These are phyloP conservation scores for Hysterium pulicare DNA, from an alignment of 2,329 filamentous ascomycete genomes.

Conservation along the genomic window DNA sequence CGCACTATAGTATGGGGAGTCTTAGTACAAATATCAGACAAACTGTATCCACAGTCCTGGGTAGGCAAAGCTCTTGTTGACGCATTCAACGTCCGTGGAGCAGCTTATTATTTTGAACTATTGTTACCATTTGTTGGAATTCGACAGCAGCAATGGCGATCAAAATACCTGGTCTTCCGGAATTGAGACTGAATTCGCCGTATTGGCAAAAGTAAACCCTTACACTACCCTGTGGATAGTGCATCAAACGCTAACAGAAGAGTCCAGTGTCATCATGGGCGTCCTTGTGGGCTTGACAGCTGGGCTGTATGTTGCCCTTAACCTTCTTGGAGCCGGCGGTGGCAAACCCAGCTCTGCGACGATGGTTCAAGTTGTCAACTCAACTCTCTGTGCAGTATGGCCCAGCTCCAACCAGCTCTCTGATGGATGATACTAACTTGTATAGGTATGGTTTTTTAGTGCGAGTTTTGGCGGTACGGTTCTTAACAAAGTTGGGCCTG, in stretches of 20 bases:
- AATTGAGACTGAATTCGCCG: conserved; percentile 1
- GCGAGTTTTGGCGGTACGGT: conserved; percentile 23
- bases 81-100: too few species aligned
- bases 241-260: background rate
- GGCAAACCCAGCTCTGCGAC: conserved; percentile 23
- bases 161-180: conserved; percentile 2
- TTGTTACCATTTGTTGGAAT: too few species aligned
- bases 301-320: conserved; percentile 18
- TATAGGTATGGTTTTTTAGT: conserved; percentile 17
- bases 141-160: background rate
- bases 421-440: background rate
- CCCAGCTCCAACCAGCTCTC: background rate
- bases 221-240: too few species aligned
- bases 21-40: too few species aligned
- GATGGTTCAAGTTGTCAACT: conserved; percentile 25
- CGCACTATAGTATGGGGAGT: too few species aligned
- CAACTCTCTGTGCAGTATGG: conserved; percentile 25
- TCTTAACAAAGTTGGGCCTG: conserved; percentile 24
- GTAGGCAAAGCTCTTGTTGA: too few species aligned
- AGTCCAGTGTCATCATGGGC: conserved; percentile 1
- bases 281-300: conserved; percentile 11
- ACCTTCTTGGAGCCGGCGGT: conserved; percentile 24
- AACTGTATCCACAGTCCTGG: too few species aligned
- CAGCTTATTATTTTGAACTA: too few species aligned
- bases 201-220: conserved; percentile 4